These are phyloP conservation scores for Debaryomyces castellii DNA, from an alignment of 805 yeast species.

Conservation along the genomic window DNA sequence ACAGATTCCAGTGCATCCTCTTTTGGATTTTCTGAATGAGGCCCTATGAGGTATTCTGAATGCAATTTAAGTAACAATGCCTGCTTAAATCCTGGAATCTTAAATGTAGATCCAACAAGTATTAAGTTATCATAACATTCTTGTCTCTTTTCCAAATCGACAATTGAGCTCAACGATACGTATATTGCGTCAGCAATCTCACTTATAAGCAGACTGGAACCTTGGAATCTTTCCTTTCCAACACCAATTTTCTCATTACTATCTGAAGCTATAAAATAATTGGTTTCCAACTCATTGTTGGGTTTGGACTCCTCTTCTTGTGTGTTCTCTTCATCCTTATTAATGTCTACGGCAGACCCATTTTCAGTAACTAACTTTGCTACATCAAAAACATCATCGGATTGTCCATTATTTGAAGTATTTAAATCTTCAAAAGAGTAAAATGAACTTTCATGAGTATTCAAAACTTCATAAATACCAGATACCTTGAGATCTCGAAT, in stretches of 20 bases:
- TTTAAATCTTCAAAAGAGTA: slow-evolving; percentile 55
- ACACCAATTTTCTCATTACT: slow-evolving; percentile 57
- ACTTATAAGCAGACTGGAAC: slow-evolving; percentile 60
- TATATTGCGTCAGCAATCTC: slow-evolving; percentile 55
- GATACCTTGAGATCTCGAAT: slow-evolving; percentile 75
- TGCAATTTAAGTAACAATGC: slow-evolving; percentile 60
- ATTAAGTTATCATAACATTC: slow-evolving; percentile 83
- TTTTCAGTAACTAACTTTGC: slow-evolving; percentile 86
- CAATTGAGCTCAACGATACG: slow-evolving; percentile 52
- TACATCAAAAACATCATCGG: slow-evolving; percentile 80
- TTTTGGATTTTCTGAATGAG: slow-evolving; percentile 24
- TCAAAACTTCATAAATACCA: slow-evolving; percentile 74
- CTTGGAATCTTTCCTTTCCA: slow-evolving; percentile 91
- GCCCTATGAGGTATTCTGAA: slow-evolving; percentile 50
- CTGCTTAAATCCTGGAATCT: slow-evolving; percentile 74
- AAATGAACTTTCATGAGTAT: slow-evolving; percentile 64
- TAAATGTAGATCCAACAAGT: slow-evolving; percentile 74
- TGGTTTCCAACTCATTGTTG: slow-evolving; percentile 73
- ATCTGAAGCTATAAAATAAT: slow-evolving; percentile 61
- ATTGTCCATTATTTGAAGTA: slow-evolving; percentile 24
- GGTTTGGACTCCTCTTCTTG: slow-evolving; percentile 37
- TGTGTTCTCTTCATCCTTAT: slow-evolving; percentile 29
- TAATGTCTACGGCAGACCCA: slow-evolving; percentile 54
- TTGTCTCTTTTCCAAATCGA: slow-evolving; percentile 70
- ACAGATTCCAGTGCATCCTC: slow-evolving; percentile 26